phyloP scores from a whole-genome alignment of 2,329 filamentous ascomycete genomes.

The Trichophyton verrucosum region DNA sequence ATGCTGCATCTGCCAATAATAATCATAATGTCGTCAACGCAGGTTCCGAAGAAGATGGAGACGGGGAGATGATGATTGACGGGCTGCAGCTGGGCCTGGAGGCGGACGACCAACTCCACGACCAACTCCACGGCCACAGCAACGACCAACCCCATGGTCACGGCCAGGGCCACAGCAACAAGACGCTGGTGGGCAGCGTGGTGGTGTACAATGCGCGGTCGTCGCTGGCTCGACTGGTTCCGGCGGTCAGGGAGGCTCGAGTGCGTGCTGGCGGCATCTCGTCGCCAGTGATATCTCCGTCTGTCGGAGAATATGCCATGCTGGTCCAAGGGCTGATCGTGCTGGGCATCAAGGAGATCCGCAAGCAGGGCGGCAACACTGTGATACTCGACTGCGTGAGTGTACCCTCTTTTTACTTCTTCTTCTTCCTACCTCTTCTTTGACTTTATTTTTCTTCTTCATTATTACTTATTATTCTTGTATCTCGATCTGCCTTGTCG shows the following conservation, averaged over 20 bases:
- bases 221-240: conserved; percentile 55
- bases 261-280: conserved; percentile 60
- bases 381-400: conserved; percentile 71
- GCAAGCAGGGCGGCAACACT: conserved; percentile 59
- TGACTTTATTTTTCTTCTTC: background rate
- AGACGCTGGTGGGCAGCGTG: conserved; percentile 61
- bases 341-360: conserved; percentile 71
- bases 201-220: conserved; percentile 65
- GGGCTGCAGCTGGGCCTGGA: too few species aligned
- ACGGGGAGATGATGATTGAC: too few species aligned
- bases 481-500: background rate
- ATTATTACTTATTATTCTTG: background rate
- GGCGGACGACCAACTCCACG: too few species aligned
- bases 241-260: conserved; percentile 49
- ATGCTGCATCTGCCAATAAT: too few species aligned
- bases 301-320: conserved; percentile 54
- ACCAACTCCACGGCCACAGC: too few species aligned
- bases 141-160: too few species aligned
- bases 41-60: too few species aligned
- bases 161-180: conserved; percentile 15
- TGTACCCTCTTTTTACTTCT: background rate
- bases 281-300: conserved; percentile 61
- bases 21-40: too few species aligned
- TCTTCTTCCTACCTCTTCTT: background rate
- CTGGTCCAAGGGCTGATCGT: conserved; percentile 68